These are phyloP conservation scores for Chenopodium quinoa DNA, from an alignment of 148 eudicot genomes.

Conservation along the genomic window DNA sequence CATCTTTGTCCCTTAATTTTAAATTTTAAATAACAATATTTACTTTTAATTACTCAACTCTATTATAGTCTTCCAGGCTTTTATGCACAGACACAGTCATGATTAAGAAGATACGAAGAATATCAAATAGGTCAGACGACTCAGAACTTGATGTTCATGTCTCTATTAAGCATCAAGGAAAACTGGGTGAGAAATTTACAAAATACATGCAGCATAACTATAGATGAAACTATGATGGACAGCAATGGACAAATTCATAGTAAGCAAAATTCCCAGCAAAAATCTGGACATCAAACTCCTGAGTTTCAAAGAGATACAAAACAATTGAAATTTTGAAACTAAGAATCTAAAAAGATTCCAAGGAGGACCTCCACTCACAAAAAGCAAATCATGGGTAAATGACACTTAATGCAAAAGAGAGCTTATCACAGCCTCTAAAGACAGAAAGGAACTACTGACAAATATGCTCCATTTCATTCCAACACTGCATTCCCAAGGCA, in stretches of 20 bases:
- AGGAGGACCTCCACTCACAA: conserved; percentile 6
- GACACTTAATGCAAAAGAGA: neutral
- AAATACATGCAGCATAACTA: neutral
- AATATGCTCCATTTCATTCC: neutral
- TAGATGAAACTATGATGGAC: neutral
- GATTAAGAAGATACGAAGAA: neutral
- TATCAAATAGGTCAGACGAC: neutral
- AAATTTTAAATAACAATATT: too few relatives aligned
- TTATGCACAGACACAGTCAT: neutral
- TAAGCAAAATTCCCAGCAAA: neutral
- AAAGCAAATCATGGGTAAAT: neutral
- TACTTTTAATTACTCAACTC: neutral
- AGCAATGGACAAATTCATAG: neutral
- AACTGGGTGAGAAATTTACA: neutral
- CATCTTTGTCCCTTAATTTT: neutral
- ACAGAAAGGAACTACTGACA: neutral
- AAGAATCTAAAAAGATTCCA: neutral
- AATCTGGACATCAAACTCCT: neutral
- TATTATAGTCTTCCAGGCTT: neutral
- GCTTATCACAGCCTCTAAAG: neutral
- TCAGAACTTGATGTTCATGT: neutral
- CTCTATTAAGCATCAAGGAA: neutral
- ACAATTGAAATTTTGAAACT: neutral
- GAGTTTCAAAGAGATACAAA: neutral
- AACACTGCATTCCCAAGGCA: neutral